Percentiles rank a stretch among this genome's conserved stretches.
Evolutionary conservation across 345 rosid species (phyloP).

Genomic region (Luvunga scandens): DNA sequence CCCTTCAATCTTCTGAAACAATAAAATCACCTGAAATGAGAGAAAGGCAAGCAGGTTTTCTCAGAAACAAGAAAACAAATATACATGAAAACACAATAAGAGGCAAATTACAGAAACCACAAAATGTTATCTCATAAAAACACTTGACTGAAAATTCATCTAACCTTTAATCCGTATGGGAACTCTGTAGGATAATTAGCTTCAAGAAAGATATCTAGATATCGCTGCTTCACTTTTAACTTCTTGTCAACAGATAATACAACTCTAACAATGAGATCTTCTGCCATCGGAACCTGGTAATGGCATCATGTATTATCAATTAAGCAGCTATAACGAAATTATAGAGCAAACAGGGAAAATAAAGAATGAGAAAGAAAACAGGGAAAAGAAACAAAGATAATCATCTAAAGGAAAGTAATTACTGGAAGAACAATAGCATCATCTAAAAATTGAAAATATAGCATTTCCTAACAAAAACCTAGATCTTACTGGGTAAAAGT

Average conservation of each 20-base stretch:
- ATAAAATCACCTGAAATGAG: conserved; percentile 67
- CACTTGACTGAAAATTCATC: conserved; percentile 13
- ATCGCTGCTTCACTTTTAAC: conserved; percentile 38
- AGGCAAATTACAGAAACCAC: background rate
- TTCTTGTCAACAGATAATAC: conserved; percentile 43
- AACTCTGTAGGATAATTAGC: conserved; percentile 47
- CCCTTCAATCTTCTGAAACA: conserved; percentile 99
- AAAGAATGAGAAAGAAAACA: conserved; percentile 1
- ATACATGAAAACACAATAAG: conserved; percentile 3
- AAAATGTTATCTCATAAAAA: background rate
- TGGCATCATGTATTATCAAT: conserved; percentile 13
- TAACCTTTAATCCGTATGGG: conserved; percentile 61
- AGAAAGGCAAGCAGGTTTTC: background rate
- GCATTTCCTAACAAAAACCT: background rate
- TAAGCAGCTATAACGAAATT: conserved; percentile 1
- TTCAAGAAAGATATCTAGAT: conserved; percentile 30
- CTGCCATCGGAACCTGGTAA: conserved; percentile 44
- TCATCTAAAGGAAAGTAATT: background rate
- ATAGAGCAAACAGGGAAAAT: background rate
- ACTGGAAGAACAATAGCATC: background rate
- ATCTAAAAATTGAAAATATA: background rate
- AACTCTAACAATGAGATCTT: conserved; percentile 51
- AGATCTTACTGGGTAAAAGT: background rate
- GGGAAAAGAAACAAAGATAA: conserved; percentile 3
- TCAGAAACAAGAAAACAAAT: background rate